phyloP scores from a whole-genome alignment of 257 asterid genomes.

The Linderniella brevidens region DNA sequence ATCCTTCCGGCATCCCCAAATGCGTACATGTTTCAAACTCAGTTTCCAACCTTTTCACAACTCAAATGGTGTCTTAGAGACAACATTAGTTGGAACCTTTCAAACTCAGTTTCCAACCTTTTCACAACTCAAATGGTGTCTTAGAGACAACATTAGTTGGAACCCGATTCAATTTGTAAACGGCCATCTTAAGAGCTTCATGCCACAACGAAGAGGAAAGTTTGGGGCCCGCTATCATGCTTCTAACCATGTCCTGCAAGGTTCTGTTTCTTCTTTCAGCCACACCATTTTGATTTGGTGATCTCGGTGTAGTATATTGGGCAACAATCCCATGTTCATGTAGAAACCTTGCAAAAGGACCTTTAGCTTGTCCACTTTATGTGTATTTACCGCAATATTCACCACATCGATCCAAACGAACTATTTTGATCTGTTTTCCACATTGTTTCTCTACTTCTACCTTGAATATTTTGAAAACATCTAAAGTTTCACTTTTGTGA shows the following conservation, averaged over 20 bases:
- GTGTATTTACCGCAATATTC: neutral
- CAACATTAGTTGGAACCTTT: neutral
- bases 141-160: neutral
- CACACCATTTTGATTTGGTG: neutral
- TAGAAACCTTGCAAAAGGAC: neutral
- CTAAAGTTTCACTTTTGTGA: neutral
- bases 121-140: neutral
- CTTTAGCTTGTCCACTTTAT: neutral
- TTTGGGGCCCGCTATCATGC: neutral
- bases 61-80: neutral
- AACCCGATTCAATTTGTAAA: neutral
- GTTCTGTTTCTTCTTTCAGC: neutral
- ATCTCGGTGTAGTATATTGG: neutral
- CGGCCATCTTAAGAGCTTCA: neutral
- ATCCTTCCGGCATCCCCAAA: neutral
- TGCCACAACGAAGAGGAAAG: neutral
- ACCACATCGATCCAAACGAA: too few relatives aligned
- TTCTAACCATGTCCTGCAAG: neutral
- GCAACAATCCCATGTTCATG: neutral
- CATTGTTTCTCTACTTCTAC: slow-evolving; percentile 1
- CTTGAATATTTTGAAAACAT: neutral
- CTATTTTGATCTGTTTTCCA: neutral
- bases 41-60: neutral
- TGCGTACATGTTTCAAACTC: neutral
- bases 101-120: slow-evolving; percentile 1